These are phyloP conservation scores for Eudorina sp. DNA, from an alignment of 139 green algal genomes.

Conservation along the genomic window DNA sequence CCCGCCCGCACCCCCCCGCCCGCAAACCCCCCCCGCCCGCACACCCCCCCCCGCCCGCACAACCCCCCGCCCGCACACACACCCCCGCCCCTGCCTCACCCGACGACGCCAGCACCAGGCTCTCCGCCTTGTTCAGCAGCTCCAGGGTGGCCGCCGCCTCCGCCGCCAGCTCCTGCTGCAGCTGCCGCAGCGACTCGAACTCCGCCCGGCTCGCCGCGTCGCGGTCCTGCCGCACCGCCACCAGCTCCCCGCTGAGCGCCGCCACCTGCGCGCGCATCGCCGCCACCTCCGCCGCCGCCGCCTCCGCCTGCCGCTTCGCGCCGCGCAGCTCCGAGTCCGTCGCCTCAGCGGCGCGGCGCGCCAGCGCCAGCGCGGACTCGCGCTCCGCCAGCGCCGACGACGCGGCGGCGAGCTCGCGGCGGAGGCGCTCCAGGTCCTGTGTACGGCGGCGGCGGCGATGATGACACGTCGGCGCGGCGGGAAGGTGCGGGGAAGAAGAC, in stretches of 20 bases:
- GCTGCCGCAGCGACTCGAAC: constrained; percentile 30
- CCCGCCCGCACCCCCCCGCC: too few species aligned
- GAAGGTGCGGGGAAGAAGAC: too few species aligned
- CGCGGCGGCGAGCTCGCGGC: neutral
- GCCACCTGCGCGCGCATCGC: constrained; percentile 40
- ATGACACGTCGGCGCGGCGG: too few species aligned
- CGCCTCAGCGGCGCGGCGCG: constrained; percentile 18
- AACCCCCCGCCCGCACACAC: neutral
- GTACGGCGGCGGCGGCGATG: neutral
- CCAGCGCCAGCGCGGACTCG: constrained; percentile 24
- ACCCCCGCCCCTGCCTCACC: neutral
- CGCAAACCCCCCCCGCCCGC: too few species aligned
- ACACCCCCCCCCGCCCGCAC: neutral
- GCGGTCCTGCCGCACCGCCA: constrained; percentile 21
- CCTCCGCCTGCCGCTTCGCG: constrained; percentile 33
- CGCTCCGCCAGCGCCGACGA: neutral
- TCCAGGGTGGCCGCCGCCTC: constrained; percentile 43
- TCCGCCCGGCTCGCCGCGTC: constrained; percentile 24
- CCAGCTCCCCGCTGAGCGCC: constrained; percentile 21
- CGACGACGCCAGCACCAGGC: neutral
- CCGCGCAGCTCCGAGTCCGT: constrained; percentile 27
- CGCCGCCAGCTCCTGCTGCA: constrained; percentile 34
- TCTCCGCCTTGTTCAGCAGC: constrained; percentile 45
- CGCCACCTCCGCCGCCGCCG: neutral
- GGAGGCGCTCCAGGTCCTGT: constrained; percentile 33